These are phyloP conservation scores for Pugionium cornutum DNA, from an alignment of 345 rosid genomes.

Conservation along the genomic window DNA sequence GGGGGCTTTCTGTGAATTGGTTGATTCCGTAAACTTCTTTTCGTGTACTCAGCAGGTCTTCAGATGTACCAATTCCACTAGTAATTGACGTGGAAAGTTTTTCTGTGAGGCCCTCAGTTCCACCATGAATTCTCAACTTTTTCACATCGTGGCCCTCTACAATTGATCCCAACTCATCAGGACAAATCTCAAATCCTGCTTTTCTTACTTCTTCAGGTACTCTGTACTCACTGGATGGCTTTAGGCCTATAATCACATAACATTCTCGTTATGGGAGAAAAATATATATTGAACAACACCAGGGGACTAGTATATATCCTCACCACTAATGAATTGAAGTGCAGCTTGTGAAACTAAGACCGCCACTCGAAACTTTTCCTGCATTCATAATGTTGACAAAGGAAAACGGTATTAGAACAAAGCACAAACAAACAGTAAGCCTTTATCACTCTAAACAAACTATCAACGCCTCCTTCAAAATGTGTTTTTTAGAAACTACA, in stretches of 20 bases:
- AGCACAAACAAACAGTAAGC: slow-evolving; percentile 6
- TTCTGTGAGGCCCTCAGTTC: slow-evolving; percentile 58
- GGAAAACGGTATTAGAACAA: slow-evolving; percentile 5
- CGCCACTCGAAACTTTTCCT: slow-evolving; percentile 86
- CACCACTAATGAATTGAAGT: slow-evolving; percentile 76
- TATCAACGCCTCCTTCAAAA: not conserved
- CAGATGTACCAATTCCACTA: slow-evolving; percentile 60
- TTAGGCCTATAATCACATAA: slow-evolving; percentile 54
- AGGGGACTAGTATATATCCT: slow-evolving; percentile 30
- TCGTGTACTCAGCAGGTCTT: slow-evolving; percentile 48
- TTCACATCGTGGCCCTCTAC: slow-evolving; percentile 85
- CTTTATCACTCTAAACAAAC: slow-evolving; percentile 1
- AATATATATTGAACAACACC: not conserved
- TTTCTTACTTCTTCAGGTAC: slow-evolving; percentile 71
- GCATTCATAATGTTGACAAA: slow-evolving; percentile 27
- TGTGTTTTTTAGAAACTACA: too few species aligned
- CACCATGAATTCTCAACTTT: slow-evolving; percentile 74
- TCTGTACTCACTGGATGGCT: slow-evolving; percentile 61
- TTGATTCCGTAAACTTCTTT: slow-evolving; percentile 72
- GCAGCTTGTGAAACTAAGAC: slow-evolving; percentile 96
- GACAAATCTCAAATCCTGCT: slow-evolving; percentile 83
- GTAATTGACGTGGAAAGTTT: slow-evolving; percentile 66
- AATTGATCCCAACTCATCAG: slow-evolving; percentile 82
- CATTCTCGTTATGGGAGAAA: slow-evolving; percentile 32
- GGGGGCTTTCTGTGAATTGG: slow-evolving; percentile 75